Percentiles rank a stretch among this genome's conserved stretches.
These are phyloP conservation scores for Suhomyces kunorum DNA, from an alignment of 1,139 yeast species.

Conservation along the genomic window DNA sequence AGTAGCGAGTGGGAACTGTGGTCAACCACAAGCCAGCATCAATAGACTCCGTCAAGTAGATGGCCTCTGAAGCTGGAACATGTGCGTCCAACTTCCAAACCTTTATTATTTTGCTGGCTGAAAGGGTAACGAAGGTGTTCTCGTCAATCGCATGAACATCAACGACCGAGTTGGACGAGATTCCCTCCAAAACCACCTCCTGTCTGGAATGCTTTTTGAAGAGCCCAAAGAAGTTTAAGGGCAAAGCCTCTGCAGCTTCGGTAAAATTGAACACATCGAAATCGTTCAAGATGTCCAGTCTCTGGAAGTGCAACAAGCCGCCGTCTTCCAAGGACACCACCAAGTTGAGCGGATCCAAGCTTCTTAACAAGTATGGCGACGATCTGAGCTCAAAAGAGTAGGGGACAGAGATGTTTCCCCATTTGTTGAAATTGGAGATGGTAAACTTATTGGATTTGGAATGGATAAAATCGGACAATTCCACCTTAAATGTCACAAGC, in stretches of 20 bases:
- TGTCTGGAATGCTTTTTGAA: constrained; percentile 18
- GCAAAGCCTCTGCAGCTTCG: constrained; percentile 53
- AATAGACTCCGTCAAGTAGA: constrained; percentile 19
- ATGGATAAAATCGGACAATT: constrained; percentile 33
- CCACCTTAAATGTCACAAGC: constrained; percentile 35
- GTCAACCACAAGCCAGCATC: constrained; percentile 32
- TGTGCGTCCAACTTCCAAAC: constrained; percentile 56
- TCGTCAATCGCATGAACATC: constrained; percentile 26
- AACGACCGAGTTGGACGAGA: constrained; percentile 35
- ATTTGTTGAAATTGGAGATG: constrained; percentile 38
- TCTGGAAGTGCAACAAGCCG: constrained; percentile 55
- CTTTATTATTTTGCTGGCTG: constrained; percentile 52
- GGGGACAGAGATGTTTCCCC: constrained; percentile 71
- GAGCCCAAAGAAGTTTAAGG: constrained; percentile 38
- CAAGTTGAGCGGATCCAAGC: constrained; percentile 44
- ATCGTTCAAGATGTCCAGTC: constrained; percentile 37
- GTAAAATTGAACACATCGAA: constrained; percentile 55
- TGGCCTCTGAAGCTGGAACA: constrained; percentile 20
- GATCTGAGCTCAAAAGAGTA: constrained; percentile 70
- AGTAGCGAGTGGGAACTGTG: constrained; percentile 34
- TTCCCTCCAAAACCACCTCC: constrained; percentile 28
- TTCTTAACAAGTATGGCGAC: constrained; percentile 55
- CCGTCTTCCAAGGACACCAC: constrained; percentile 73
- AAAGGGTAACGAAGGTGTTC: constrained; percentile 24
- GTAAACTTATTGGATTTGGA: constrained; percentile 20